Base-by-base conservation (phyloP, 768 basidiomycete genomes). In the Trametes meyenii region DNA sequence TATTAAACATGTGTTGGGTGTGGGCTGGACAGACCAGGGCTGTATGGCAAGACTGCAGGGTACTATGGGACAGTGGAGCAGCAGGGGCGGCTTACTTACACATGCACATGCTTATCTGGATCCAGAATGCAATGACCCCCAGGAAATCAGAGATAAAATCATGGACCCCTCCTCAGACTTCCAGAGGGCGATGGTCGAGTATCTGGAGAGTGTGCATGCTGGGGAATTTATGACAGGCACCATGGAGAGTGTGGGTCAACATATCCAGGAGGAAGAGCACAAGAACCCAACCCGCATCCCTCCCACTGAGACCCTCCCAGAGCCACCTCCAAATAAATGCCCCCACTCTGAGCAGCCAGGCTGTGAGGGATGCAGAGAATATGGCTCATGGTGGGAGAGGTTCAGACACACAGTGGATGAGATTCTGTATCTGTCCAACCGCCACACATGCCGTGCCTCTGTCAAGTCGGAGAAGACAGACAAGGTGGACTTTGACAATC, bases 91-190 rank as follows among this genome's bases (percentile, higher is more conserved):
- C 39, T 40, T 13, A 40, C 39, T 40, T 40, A 12, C 39, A 40
- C 11, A 40, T 50, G 10, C 50, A 50, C n/a, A n/a, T 50, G 50
- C 50, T 50, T 1, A 12, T 50, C 24, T 50, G 50, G 50, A 50
- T 50, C 33, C 23, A 24, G 29, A 49, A 49, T 24, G 23, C 48
- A 24, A 16, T 49, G 7, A 49, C 48, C 10, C 48, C 48, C 10
- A 21, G 29, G 48, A 49, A 17, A 24, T 49, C 13, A 6, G 48
- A 24, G 48, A 49, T 12, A 19, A 19, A 16, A 50, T 50, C 33
- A 50, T 50, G 50, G 50, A 50, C 33, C 50, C 50, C 7, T 14
- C 16, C 33, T 50, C 50, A 12, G 33, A 50, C 1, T 50, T 50
- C 17, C 48, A 49, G 16, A 21, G 24, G 29, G 48, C 48, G 5